Evolutionary conservation across 1,284 basidiomycete genomes (phyloP).

Genomic region (Cutaneotrichosporon sp.): DNA sequence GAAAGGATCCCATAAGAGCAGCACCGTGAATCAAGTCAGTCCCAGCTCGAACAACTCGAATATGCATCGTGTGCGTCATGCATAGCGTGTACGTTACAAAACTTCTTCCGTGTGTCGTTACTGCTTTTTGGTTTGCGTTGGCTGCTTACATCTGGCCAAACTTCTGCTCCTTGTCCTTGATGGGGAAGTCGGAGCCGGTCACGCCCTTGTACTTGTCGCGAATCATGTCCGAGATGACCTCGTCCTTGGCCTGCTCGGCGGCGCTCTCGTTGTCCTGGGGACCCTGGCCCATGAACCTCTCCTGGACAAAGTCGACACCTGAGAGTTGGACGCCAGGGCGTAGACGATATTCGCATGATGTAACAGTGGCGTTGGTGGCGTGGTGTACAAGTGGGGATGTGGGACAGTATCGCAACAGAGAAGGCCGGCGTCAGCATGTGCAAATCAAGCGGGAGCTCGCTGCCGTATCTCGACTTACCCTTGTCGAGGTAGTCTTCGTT

Average conservation of each 20-base stretch:
- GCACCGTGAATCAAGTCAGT: too few species aligned
- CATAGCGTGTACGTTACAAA: background rate
- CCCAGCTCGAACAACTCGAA: too few species aligned
- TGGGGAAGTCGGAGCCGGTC: constrained; percentile 11
- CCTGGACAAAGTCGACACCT: constrained; percentile 18
- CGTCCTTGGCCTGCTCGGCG: constrained; percentile 17
- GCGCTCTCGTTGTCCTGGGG: constrained; percentile 16
- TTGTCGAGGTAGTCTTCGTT: constrained; percentile 20
- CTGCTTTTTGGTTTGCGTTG: background rate
- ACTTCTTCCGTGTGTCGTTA: background rate
- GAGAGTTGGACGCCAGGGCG: background rate
- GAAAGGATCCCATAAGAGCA: too few species aligned
- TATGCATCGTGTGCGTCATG: background rate
- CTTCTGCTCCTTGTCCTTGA: constrained; percentile 14
- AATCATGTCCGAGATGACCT: constrained; percentile 15
- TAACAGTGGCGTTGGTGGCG: background rate
- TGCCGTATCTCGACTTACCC: constrained; percentile 8
- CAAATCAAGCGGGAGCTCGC: too few species aligned
- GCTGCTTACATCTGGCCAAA: constrained; percentile 2
- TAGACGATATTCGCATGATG: background rate
- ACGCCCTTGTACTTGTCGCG: constrained; percentile 8
- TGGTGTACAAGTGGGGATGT: background rate
- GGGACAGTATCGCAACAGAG: background rate
- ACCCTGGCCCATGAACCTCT: constrained; percentile 10
- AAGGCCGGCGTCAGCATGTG: background rate